Evolutionary conservation across 495 filamentous ascomycete species (phyloP), one percentile per base, ranked within the genome.

Genomic region (Neurospora tetraspora): DNA sequence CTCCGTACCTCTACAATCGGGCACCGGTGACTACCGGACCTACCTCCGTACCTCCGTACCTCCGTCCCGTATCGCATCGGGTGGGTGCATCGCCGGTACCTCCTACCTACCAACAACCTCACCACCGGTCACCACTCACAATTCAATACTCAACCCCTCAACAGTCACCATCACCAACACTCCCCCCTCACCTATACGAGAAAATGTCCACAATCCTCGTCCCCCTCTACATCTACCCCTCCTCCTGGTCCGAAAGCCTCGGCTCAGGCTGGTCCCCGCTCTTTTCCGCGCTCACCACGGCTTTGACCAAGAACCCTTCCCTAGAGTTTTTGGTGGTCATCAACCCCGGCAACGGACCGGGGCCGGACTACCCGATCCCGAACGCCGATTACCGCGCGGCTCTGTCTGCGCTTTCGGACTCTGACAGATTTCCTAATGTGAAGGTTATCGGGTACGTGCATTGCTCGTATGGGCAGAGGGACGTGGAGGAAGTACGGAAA

Each of bases 171-270:
- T 0, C 31, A 5, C 3, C 31, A 31, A 31, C 31, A 31, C 31
- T 9, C n/a, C 0, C 8, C 20, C 20, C 43, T 23, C 43, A 47
- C n/a, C 45, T 12, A 53, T 53, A 53, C 45, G 45, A 53, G 11
- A 61, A 61, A 34, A 61, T 61, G 53, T 61, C 53, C 27, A 61
- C 53, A 34, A 70, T 88, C 43, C 80, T 88, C 69, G 80, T 89
- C 31, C 87, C 87, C 70, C 84, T 89, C 45, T 89, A 89, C 80
- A 82, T 88, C 68, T 89, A 89, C 76, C 87, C 87, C 65, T 74
- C 78, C 23, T 31, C 5, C 0, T 34, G 34, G 34, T 27, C 78
- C 83, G n/a, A 4, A 31, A 31, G 79, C 77, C 34, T 82, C 86
- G 47, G 47, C n/a, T 27, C 27, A 27, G 27, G 27, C 37, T 89